Conservation (phyloP, 495 filamentous ascomycete species). For the Aspergillus conjunctus region DNA sequence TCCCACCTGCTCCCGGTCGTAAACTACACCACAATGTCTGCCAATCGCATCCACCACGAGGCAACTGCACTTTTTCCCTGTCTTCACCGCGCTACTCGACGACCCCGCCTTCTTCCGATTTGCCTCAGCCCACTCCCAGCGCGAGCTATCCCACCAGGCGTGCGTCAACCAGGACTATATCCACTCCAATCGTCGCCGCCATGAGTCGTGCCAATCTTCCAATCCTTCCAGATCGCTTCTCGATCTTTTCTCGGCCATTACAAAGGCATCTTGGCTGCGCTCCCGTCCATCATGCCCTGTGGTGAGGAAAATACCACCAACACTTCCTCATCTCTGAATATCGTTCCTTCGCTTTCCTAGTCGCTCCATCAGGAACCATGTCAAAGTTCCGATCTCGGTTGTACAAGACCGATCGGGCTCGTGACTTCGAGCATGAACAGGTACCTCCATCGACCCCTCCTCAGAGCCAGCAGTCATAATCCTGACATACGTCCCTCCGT, state of each 20-base stretch:
- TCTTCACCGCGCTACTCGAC: neutral
- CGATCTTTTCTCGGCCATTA: neutral
- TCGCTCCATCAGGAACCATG: slow-evolving; percentile 26
- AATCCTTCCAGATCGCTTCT: slow-evolving; percentile 6
- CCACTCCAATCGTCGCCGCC: slow-evolving; percentile 2
- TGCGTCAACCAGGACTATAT: neutral
- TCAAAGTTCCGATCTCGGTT: slow-evolving; percentile 42
- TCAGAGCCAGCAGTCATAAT: neutral
- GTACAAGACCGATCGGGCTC: slow-evolving; percentile 52
- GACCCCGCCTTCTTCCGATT: neutral
- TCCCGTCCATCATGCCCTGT: neutral
- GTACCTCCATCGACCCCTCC: slow-evolving; percentile 19
- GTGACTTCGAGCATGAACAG: slow-evolving; percentile 54
- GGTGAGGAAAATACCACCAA: neutral
- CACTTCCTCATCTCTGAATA: neutral
- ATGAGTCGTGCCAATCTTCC: neutral
- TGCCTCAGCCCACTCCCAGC: neutral
- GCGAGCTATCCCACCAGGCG: neutral
- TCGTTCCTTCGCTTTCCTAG: neutral
- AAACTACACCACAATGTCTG: no score
- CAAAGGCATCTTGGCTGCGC: neutral
- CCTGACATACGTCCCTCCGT: neutral
- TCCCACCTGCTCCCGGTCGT: no score
- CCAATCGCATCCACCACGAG: slow-evolving; percentile 4
- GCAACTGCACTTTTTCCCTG: neutral